Conservation (phyloP, 148 eudicot genomes). For the Vaccinium myrtillus region DNA sequence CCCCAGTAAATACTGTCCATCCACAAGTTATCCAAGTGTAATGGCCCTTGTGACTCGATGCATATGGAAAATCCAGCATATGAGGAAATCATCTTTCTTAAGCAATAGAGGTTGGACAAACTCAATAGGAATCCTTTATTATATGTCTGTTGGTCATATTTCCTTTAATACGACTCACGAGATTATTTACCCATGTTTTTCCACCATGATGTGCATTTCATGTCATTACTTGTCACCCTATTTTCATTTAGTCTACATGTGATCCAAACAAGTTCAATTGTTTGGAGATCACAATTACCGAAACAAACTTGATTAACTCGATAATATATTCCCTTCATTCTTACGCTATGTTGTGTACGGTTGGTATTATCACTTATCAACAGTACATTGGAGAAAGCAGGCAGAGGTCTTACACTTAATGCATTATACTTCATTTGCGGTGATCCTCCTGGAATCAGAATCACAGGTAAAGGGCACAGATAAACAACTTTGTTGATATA, state of each 20-base stretch:
- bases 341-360: neutral
- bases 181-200: neutral
- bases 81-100: neutral
- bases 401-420: slow-evolving; percentile 54
- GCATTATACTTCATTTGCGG: slow-evolving; percentile 56
- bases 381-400: neutral
- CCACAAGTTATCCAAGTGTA: neutral
- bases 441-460: slow-evolving; percentile 65
- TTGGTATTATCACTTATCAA: neutral
- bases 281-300: too few relatives aligned
- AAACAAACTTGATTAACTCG: neutral
- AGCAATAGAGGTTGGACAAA: neutral
- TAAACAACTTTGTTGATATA: slow-evolving; percentile 40
- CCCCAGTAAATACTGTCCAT: neutral
- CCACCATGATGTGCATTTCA: neutral
- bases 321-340: neutral
- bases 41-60: neutral
- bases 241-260: neutral
- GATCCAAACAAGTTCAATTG: neutral
- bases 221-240: neutral
- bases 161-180: neutral
- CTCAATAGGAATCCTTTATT: neutral
- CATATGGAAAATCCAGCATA: slow-evolving; percentile 7
- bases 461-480: slow-evolving; percentile 57
- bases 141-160: neutral